Base-by-base conservation (phyloP, 805 yeast genomes). In the Geotrichum ghanense region DNA sequence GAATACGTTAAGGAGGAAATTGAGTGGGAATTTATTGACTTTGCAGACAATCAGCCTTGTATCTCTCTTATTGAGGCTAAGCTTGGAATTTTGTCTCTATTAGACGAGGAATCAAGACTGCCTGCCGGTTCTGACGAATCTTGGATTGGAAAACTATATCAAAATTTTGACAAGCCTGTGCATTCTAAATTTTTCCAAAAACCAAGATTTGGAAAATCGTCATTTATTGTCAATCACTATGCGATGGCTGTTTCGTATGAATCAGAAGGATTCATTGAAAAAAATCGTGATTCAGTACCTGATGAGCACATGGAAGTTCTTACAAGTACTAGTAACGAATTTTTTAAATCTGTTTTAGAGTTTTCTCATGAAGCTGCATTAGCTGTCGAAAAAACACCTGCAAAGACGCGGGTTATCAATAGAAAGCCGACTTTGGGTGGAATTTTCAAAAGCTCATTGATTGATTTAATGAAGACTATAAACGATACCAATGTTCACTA, bases 21-120 rank as follows among this genome's bases (percentile, higher is more conserved):
- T 53, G 92, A 89, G 63, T 90, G 97, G 97, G 82, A 90, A 7
- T 90, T 90, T 58, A 90, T 90, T 57, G 97, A 90, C 57, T 90
- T 89, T 59, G 79, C 92, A 46, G 98, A 90, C 64, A 90, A 90
- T 64, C 96, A 92, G 70, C 97, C 97, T 2, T 90, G 97, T 69
- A 90, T 90, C 56, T 81, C 82, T 56, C 75, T 90, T 57, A 92
- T 90, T 57, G 98, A 90, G 70, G 79, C 79, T 59, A 83, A 81
- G 63, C 66, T 88, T 52, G 98, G 98, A 64, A 79, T 90, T 45
- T 72, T 90, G 53, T 78, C 95, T 0, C 72, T 90, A 49, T 74
- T 90, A 52, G 97, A 90, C 64, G 98, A 90, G 70, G 97, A 92
- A 67, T 83, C 95, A 10, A 77, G 97, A 61, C 71, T 92, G 56